Percentiles rank a stretch among this genome's conserved stretches.
Conservation (phyloP, 2,329 filamentous ascomycete species). For the Cladosporium sp. region DNA sequence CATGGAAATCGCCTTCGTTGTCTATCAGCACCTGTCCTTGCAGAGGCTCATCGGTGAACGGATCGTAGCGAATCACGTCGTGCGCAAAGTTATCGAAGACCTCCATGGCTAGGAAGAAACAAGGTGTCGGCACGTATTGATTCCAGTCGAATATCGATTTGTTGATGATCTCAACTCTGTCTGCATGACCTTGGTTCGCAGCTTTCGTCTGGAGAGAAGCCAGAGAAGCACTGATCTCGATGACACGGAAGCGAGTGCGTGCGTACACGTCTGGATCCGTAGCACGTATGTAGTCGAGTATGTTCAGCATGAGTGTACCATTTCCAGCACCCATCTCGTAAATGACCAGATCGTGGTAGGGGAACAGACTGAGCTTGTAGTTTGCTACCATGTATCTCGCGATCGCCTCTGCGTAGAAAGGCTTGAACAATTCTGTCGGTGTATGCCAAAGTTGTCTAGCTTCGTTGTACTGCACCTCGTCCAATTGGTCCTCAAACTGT, state of each 20-base stretch:
- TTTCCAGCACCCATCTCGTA: constrained; percentile 99
- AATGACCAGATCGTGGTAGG: constrained; percentile 94
- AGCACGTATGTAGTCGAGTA: constrained; percentile 92
- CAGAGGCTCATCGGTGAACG: constrained; percentile 74
- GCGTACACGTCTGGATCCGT: constrained; percentile 89
- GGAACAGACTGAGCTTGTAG: constrained; percentile 91
- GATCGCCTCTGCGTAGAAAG: constrained; percentile 95
- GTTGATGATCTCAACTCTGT: constrained; percentile 93
- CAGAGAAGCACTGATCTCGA: constrained; percentile 86
- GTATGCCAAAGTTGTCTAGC: constrained; percentile 97
- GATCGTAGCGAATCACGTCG: constrained; percentile 89
- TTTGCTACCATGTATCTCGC: constrained; percentile 95
- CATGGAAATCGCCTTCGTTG: constrained; percentile 82
- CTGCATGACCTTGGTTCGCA: constrained; percentile 71
- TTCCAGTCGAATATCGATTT: constrained; percentile 94
- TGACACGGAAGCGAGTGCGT: constrained; percentile 90
- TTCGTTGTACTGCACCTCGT: constrained; percentile 69
- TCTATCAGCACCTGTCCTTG: constrained; percentile 91
- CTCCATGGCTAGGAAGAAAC: constrained; percentile 97
- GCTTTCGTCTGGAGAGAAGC: constrained; percentile 74
- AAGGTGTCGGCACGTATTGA: constrained; percentile 82
- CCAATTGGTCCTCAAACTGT: constrained; percentile 85
- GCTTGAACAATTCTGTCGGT: constrained; percentile 92
- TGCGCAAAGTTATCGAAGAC: constrained; percentile 99
- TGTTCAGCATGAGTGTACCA: constrained; percentile 96